phyloP scores from a whole-genome alignment of 768 basidiomycete genomes.

The Trametes coccinea region DNA sequence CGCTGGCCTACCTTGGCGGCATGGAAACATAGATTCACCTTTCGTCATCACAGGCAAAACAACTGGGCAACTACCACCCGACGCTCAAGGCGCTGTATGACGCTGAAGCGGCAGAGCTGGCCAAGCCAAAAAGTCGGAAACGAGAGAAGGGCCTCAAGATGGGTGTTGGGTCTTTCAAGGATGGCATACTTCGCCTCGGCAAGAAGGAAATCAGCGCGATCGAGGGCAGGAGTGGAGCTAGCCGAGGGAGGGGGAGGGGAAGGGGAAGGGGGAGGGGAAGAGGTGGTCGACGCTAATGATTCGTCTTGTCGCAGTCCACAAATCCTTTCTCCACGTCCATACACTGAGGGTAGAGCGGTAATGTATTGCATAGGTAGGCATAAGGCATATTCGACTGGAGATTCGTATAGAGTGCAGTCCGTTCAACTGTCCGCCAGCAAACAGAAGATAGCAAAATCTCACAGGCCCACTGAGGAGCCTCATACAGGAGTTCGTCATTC shows the following conservation, averaged over 20 bases:
- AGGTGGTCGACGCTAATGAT: conserved; percentile 21
- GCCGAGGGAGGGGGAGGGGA: conserved; percentile 20
- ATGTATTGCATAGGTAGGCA: background rate
- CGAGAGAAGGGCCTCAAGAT: conserved; percentile 68
- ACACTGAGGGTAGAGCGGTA: background rate
- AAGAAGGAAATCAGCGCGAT: conserved; percentile 55
- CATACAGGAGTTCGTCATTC: background rate
- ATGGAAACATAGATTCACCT: too few species aligned
- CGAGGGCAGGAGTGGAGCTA: conserved; percentile 23
- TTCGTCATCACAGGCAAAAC: conserved; percentile 61
- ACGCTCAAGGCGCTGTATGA: conserved; percentile 69
- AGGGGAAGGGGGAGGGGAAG: conserved; percentile 30
- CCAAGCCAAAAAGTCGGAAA: conserved; percentile 38
- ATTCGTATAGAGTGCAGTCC: background rate
- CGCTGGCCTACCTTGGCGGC: background rate
- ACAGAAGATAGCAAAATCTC: background rate
- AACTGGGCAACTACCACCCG: conserved; percentile 84
- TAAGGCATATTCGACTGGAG: background rate
- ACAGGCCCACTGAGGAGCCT: background rate
- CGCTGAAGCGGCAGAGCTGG: conserved; percentile 27
- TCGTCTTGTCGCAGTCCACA: background rate
- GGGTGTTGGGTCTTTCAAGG: conserved; percentile 77
- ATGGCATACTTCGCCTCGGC: conserved; percentile 67
- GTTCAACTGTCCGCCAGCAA: conserved; percentile 2
- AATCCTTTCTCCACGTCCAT: background rate